Evolutionary conservation across 352 stramenopile genomes (phyloP).

Genomic region (Nothophytophthora sp.): DNA sequence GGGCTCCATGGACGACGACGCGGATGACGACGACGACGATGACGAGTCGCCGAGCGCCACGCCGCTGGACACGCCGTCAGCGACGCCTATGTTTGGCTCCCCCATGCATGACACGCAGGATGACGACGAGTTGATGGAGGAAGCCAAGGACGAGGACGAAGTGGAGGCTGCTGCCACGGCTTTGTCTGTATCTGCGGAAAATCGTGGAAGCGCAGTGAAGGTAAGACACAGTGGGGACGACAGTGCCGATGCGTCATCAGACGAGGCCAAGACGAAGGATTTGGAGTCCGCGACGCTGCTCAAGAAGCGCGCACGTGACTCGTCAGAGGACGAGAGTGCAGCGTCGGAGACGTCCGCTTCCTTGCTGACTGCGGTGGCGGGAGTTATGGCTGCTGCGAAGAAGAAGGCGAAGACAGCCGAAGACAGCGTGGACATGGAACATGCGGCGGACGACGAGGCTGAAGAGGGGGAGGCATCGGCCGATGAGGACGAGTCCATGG

Average conservation of each 20-base stretch:
- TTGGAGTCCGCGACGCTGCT: slow-evolving; percentile 45
- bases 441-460: slow-evolving; percentile 11
- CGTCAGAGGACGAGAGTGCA: slow-evolving; percentile 21
- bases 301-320: slow-evolving; percentile 51
- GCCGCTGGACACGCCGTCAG: slow-evolving; percentile 64
- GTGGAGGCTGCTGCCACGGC: slow-evolving; percentile 29
- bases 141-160: slow-evolving; percentile 34
- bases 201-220: slow-evolving; percentile 33
- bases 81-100: slow-evolving; percentile 72
- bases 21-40: slow-evolving; percentile 67
- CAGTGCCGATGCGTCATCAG: slow-evolving; percentile 41
- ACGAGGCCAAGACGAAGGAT: slow-evolving; percentile 32
- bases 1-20: slow-evolving; percentile 79
- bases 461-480: slow-evolving; percentile 22
- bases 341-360: slow-evolving; percentile 11
- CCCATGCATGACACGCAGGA: slow-evolving; percentile 52
- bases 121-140: slow-evolving; percentile 33
- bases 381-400: slow-evolving; percentile 14
- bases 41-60: slow-evolving; percentile 71
- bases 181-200: slow-evolving; percentile 34
- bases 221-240: too few relatives aligned
- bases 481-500: slow-evolving; percentile 17
- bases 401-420: slow-evolving; percentile 35
- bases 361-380: slow-evolving; percentile 3
- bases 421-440: slow-evolving; percentile 26